These are phyloP conservation scores for Bacterosira constricta DNA, from an alignment of 108 stramenopile genomes.

Conservation along the genomic window DNA sequence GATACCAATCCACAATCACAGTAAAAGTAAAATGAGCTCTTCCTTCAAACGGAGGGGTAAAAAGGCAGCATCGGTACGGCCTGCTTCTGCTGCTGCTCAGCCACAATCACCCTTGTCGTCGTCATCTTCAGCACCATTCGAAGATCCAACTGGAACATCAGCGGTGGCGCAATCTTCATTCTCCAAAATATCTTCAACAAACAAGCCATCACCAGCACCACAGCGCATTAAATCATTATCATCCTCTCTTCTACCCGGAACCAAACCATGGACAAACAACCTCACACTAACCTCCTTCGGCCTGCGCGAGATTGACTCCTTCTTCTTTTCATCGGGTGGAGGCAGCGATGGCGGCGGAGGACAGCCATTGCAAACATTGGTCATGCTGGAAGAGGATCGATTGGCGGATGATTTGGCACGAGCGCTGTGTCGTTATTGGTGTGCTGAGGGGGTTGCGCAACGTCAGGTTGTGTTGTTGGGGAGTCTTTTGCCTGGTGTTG, in stretches of 20 bases:
- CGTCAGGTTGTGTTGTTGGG: slow-evolving; percentile 46
- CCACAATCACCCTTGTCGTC: background rate
- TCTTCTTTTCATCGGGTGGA: slow-evolving; percentile 53
- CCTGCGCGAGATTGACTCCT: slow-evolving; percentile 72
- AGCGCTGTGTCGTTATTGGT: slow-evolving; percentile 76
- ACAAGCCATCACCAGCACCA: background rate
- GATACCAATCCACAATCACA: too few species aligned
- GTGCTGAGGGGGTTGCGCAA: slow-evolving; percentile 63
- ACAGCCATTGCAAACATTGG: slow-evolving; percentile 71
- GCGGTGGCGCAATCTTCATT: too few species aligned
- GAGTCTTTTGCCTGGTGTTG: slow-evolving; percentile 18
- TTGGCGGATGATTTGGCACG: slow-evolving; percentile 69
- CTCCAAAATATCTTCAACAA: background rate
- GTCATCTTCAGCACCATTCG: background rate
- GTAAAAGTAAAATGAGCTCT: too few species aligned
- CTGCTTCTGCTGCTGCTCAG: background rate
- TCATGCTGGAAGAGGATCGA: slow-evolving; percentile 83
- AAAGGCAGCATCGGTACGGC: background rate
- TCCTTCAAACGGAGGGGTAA: slow-evolving; percentile 42
- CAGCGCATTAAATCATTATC: background rate
- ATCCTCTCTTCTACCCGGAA: slow-evolving; percentile 35
- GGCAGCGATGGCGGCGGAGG: slow-evolving; percentile 58
- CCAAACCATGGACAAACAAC: slow-evolving; percentile 60
- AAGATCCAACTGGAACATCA: too few species aligned
- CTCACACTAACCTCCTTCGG: slow-evolving; percentile 74